Percentiles rank a stretch among this genome's conserved stretches.
Conservation (phyloP, 257 asterid species). For the Nicotiana paniculata region DNA sequence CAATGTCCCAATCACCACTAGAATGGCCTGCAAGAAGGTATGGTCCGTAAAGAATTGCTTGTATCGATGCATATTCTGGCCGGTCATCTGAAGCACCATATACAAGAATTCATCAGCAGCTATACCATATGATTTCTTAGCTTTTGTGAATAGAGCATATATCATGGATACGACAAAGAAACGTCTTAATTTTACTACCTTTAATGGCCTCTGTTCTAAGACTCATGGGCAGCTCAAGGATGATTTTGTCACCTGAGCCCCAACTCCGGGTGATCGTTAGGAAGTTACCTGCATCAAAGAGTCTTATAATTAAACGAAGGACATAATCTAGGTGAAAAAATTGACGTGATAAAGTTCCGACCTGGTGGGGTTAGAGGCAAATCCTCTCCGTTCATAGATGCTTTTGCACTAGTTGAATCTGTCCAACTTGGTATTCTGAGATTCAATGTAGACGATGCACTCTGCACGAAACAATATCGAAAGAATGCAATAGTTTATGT, state of each 20-base stretch:
- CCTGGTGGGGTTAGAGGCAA: constrained; percentile 43
- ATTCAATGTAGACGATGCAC: constrained; percentile 36
- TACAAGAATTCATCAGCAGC: constrained; percentile 7
- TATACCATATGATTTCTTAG: neutral
- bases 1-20: constrained; percentile 57
- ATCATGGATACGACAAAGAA: neutral
- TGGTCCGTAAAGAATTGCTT: constrained; percentile 78
- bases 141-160: neutral
- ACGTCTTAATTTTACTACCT: constrained; percentile 30
- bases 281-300: constrained; percentile 49
- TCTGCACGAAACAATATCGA: constrained; percentile 19
- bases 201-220: constrained; percentile 64
- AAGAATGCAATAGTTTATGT: neutral
- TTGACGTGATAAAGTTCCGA: constrained; percentile 4
- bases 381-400: constrained; percentile 35
- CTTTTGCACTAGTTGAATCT: constrained; percentile 34
- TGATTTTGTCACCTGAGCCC: constrained; percentile 56
- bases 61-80: constrained; percentile 43
- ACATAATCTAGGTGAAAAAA: neutral
- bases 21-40: constrained; percentile 77
- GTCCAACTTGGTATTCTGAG: constrained; percentile 71
- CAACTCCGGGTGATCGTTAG: constrained; percentile 42
- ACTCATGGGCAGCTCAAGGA: constrained; percentile 53
- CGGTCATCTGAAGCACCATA: constrained; percentile 51
- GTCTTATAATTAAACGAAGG: neutral